These are phyloP conservation scores for Corchorus olitorius DNA, from an alignment of 345 rosid species.

Conservation along the genomic window DNA sequence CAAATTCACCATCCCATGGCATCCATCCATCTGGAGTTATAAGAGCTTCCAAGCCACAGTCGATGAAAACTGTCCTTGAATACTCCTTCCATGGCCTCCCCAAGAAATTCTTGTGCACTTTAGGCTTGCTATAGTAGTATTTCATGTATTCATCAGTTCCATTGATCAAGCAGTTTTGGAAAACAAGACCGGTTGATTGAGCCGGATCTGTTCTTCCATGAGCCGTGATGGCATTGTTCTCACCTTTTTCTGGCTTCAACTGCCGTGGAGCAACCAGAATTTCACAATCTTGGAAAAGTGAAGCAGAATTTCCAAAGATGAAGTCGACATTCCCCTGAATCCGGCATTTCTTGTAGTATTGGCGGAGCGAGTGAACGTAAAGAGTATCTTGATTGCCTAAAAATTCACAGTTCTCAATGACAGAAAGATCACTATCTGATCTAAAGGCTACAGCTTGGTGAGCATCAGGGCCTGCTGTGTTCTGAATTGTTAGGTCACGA, in stretches of 20 bases:
- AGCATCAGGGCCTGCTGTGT: conserved; percentile 83
- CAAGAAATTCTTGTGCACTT: conserved; percentile 64
- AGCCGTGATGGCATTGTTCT: conserved; percentile 74
- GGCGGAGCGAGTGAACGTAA: conserved; percentile 85
- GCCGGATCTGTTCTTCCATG: conserved; percentile 91
- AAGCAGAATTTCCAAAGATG: conserved; percentile 87
- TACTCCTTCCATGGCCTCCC: conserved; percentile 98
- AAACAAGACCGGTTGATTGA: conserved; percentile 71
- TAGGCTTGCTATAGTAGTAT: conserved; percentile 55
- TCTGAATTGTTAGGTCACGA: conserved; percentile 69
- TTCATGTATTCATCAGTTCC: conserved; percentile 82
- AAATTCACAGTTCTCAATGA: conserved; percentile 81
- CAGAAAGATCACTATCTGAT: conserved; percentile 79
- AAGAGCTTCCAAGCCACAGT: conserved; percentile 57
- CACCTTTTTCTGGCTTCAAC: conserved; percentile 70
- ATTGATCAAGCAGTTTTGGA: conserved; percentile 67
- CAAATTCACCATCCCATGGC: conserved; percentile 76
- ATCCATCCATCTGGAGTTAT: conserved; percentile 74
- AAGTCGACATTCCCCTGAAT: conserved; percentile 92
- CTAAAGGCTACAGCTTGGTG: conserved; percentile 95
- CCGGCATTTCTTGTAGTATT: conserved; percentile 73
- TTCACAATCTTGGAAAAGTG: conserved; percentile 71
- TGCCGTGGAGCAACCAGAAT: conserved; percentile 70
- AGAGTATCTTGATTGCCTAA: conserved; percentile 92
- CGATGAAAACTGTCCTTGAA: conserved; percentile 74